A percentile compares a stretch with the other conserved stretches of the same genome.
These are phyloP conservation scores for Apiospora aurea DNA, from an alignment of 2,329 filamentous ascomycete species.

Conservation along the genomic window DNA sequence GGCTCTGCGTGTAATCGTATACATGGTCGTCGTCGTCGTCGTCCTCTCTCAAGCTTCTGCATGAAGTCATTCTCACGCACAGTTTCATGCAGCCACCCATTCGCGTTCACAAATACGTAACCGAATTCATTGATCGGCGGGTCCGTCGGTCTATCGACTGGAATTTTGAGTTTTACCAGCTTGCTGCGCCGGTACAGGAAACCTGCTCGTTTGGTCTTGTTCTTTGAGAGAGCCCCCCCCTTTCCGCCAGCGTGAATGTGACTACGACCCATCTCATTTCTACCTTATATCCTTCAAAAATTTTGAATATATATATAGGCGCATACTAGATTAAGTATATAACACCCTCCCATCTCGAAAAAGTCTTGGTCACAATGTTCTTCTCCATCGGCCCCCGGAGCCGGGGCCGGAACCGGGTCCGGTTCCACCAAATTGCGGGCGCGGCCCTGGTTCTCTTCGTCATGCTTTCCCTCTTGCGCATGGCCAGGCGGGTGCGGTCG, in stretches of 20 bases:
- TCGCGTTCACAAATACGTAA: neutral
- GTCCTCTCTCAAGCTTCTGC: neutral
- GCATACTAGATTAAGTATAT: neutral
- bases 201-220: neutral
- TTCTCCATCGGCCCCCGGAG: slow-evolving; percentile 28
- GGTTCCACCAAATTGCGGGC: slow-evolving; percentile 28
- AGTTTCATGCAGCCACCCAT: neutral
- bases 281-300: neutral
- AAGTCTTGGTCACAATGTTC: slow-evolving; percentile 27
- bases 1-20: neutral
- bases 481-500: slow-evolving; percentile 25
- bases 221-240: neutral
- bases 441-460: slow-evolving; percentile 30
- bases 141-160: neutral
- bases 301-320: too few relatives aligned
- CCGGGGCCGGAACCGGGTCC: slow-evolving; percentile 21
- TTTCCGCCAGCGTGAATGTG: neutral
- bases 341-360: neutral
- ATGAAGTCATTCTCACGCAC: neutral
- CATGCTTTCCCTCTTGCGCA: slow-evolving; percentile 28
- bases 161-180: neutral
- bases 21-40: neutral
- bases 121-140: neutral
- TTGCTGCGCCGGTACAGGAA: neutral
- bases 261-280: neutral